Conservation (phyloP, 2,329 filamentous ascomycete genomes). For the Colletotrichum orbiculare region DNA sequence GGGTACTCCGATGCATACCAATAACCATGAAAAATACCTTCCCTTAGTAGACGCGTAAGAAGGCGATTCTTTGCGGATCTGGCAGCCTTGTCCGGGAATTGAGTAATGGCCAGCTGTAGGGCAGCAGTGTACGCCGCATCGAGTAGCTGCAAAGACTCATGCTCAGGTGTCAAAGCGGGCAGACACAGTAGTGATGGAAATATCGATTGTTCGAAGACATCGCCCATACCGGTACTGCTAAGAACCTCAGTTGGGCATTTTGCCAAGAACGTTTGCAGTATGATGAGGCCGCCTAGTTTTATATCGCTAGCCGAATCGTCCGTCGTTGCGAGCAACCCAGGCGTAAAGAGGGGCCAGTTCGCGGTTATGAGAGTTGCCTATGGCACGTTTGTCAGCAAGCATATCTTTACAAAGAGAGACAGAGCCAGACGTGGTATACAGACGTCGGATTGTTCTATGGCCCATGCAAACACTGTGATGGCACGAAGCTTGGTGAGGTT, state of each 20-base stretch:
- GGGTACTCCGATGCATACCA: constrained; percentile 70
- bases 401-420: not conserved
- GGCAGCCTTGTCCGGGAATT: constrained; percentile 39
- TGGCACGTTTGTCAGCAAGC: not conserved
- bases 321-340: constrained; percentile 74
- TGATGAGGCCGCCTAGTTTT: constrained; percentile 65
- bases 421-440: constrained; percentile 37
- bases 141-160: constrained; percentile 75
- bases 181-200: constrained; percentile 80
- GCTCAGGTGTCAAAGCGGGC: constrained; percentile 79
- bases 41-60: constrained; percentile 65
- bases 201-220: constrained; percentile 76
- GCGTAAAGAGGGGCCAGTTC: constrained; percentile 76
- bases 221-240: constrained; percentile 70
- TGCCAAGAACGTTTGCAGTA: constrained; percentile 65
- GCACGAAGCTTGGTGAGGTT: not conserved
- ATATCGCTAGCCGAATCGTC: constrained; percentile 69
- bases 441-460: constrained; percentile 62
- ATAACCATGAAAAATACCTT: constrained; percentile 66
- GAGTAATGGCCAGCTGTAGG: constrained; percentile 64
- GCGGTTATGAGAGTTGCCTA: constrained; percentile 58
- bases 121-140: constrained; percentile 74
- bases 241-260: constrained; percentile 66
- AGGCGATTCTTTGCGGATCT: constrained; percentile 49
- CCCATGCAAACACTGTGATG: constrained; percentile 67